Conservation (phyloP, 164 flowering plant genomes). For the Macadamia tetraphylla region DNA sequence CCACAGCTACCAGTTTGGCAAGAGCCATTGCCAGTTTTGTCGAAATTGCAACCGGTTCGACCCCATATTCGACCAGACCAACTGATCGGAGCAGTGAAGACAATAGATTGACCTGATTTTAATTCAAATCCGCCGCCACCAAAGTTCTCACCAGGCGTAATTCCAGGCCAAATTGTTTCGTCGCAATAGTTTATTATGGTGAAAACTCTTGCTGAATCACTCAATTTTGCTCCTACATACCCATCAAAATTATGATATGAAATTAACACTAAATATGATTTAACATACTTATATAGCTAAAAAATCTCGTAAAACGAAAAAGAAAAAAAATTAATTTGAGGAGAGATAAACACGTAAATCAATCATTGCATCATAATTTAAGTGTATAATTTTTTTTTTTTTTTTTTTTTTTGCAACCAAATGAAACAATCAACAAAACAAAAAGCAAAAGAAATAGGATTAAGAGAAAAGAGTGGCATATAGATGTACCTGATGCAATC, state of each 20-base stretch:
- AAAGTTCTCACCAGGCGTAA: slow-evolving; percentile 60
- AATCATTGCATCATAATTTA: background rate
- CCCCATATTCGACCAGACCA: slow-evolving; percentile 97
- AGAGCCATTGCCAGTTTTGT: slow-evolving; percentile 48
- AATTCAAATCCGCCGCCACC: slow-evolving; percentile 64
- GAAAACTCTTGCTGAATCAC: slow-evolving; percentile 51
- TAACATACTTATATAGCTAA: too few species aligned
- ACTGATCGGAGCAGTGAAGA: slow-evolving; percentile 59
- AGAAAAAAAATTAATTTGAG: background rate
- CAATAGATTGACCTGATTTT: slow-evolving; percentile 50
- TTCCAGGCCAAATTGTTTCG: slow-evolving; percentile 79
- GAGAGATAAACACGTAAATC: background rate
- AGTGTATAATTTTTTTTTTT: background rate
- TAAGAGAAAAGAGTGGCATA: background rate
- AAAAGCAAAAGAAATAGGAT: background rate
- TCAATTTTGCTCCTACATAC: slow-evolving; percentile 26
- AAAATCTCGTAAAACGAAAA: too few species aligned
- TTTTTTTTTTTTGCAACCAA: background rate
- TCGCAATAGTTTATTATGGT: slow-evolving; percentile 77
- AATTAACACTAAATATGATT: too few species aligned
- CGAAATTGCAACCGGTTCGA: slow-evolving; percentile 85
- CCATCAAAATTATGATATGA: too few species aligned
- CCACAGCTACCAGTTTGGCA: slow-evolving; percentile 87
- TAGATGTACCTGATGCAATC: background rate
- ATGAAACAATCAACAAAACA: background rate